Base-by-base conservation (phyloP, 108 stramenopile genomes). In the Epithemia pelagica region DNA sequence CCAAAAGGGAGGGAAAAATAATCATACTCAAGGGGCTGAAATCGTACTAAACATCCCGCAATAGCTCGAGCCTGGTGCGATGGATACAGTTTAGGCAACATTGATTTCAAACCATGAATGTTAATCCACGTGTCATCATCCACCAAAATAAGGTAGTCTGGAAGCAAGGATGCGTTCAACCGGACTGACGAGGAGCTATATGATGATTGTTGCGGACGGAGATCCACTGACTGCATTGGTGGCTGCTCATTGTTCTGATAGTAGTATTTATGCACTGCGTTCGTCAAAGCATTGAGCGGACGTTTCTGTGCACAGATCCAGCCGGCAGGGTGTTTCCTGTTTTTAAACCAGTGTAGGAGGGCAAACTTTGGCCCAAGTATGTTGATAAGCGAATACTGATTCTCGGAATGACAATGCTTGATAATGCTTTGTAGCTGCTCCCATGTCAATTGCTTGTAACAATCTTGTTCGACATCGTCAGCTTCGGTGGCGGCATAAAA, bases 291-390 rank as follows among this genome's bases (percentile, higher is more conserved):
- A 24, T 77, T 56, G 31, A 53, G 23, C 15, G 73, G 76, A 28
- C 83, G 68, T 21, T 52, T 58, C 46, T 76, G 77, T 2, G 83
- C 83, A 65, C 83, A 84, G 57, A 84, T 33, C 83, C 83, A 84
- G 2, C 83, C 83, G 2, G 33, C 29, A n/a, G 74, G 64, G 59
- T 76, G 78, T 21, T 21, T n/a, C 33, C 26, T 31, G n/a, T 63
- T 32, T 25, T 20, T 22, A 30, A 63, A 63, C 15, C 15, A 10
- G 37, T 5, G 15, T 5, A 15, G 10, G 10, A 46, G 5, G 37
- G 15, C 15, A 15, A 46, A 46, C 15, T 15, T 5, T 46, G 5
- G 5, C 10, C 10, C 37, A 5, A 46, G 15, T 10, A 10, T 5
- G 37, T 46, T 5, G 37, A 46, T 5, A 5, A 46, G 5, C 10